A percentile compares a stretch with the other conserved stretches of the same genome.
These are phyloP conservation scores for Hapsidospora chrysogenum DNA, from an alignment of 495 filamentous ascomycete genomes.

Conservation along the genomic window DNA sequence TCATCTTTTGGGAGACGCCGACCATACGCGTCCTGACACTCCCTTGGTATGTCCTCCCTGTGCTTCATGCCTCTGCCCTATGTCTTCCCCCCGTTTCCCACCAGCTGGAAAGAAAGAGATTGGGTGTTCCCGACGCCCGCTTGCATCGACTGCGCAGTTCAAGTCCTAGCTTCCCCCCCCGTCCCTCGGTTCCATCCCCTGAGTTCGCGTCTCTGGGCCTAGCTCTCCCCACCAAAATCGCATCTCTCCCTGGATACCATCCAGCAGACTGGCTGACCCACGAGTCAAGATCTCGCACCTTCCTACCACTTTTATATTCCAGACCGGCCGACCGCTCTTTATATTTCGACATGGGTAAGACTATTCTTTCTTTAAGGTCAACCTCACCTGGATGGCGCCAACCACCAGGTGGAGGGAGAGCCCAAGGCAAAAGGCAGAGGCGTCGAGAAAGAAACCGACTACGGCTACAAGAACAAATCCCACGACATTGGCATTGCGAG, in stretches of 20 bases:
- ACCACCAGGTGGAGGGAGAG: no score
- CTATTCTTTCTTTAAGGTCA: slow-evolving; percentile 17
- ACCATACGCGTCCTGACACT: background rate
- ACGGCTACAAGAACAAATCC: no score
- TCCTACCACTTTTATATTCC: slow-evolving; percentile 9
- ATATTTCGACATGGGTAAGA: slow-evolving; percentile 33
- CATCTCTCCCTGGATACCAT: no score
- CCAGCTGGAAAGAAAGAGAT: no score
- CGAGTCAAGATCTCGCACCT: slow-evolving; percentile 7
- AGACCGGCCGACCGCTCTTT: slow-evolving; percentile 11
- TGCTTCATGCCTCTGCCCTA: no score
- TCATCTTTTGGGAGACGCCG: background rate
- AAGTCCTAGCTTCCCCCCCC: background rate
- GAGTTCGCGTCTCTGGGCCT: background rate
- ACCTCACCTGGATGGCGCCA: no score
- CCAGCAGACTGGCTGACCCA: slow-evolving; percentile 2
- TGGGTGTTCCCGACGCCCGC: background rate
- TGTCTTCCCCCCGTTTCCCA: no score
- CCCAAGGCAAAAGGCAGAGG: no score
- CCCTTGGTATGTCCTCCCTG: background rate
- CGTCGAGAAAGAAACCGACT: no score
- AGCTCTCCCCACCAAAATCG: no score
- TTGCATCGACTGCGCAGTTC: background rate
- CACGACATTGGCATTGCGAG: no score
- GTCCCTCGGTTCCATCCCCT: background rate